phyloP scores from a whole-genome alignment of 2,329 filamentous ascomycete species.

The Rasamsonia emersonii region DNA sequence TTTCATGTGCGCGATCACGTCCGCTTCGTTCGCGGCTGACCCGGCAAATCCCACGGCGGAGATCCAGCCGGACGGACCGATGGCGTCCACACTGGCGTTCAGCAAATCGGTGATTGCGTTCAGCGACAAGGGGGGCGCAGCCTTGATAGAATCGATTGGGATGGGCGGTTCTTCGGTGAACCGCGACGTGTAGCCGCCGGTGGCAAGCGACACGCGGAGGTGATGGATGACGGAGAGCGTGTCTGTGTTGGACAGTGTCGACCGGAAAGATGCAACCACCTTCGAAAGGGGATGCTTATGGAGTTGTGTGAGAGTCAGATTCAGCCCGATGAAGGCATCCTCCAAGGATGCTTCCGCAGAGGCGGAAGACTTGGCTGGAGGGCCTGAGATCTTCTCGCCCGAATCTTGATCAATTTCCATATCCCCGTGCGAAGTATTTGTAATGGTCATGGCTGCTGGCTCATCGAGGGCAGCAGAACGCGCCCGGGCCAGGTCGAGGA shows the following conservation, averaged over 20 bases:
- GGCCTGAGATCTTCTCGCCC: slow-evolving; percentile 10
- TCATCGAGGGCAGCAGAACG: slow-evolving; percentile 25
- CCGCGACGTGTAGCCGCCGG: slow-evolving; percentile 34
- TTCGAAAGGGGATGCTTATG: slow-evolving; percentile 24
- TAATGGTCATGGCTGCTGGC: slow-evolving; percentile 20
- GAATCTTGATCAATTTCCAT: slow-evolving; percentile 6
- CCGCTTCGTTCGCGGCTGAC: slow-evolving; percentile 29
- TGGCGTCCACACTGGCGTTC: slow-evolving; percentile 38
- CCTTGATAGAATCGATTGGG: slow-evolving; percentile 25
- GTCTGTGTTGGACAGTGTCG: slow-evolving; percentile 30
- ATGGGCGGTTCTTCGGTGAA: slow-evolving; percentile 32
- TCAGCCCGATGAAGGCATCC: slow-evolving; percentile 30
- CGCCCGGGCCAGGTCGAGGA: slow-evolving; percentile 31
- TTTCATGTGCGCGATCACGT: slow-evolving; percentile 39
- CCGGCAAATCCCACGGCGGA: slow-evolving; percentile 27
- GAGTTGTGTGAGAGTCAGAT: slow-evolving; percentile 28
- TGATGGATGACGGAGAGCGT: slow-evolving; percentile 34
- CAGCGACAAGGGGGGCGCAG: slow-evolving; percentile 29
- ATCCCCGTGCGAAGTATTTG: slow-evolving; percentile 16
- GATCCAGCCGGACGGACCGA: slow-evolving; percentile 41
- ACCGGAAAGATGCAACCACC: slow-evolving; percentile 27
- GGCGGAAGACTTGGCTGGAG: slow-evolving; percentile 4
- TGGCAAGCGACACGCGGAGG: slow-evolving; percentile 35
- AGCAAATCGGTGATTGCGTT: slow-evolving; percentile 33
- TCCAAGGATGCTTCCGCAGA: slow-evolving; percentile 16